Base-by-base conservation (phyloP, 768 basidiomycete species). In the Trametes elegans region DNA sequence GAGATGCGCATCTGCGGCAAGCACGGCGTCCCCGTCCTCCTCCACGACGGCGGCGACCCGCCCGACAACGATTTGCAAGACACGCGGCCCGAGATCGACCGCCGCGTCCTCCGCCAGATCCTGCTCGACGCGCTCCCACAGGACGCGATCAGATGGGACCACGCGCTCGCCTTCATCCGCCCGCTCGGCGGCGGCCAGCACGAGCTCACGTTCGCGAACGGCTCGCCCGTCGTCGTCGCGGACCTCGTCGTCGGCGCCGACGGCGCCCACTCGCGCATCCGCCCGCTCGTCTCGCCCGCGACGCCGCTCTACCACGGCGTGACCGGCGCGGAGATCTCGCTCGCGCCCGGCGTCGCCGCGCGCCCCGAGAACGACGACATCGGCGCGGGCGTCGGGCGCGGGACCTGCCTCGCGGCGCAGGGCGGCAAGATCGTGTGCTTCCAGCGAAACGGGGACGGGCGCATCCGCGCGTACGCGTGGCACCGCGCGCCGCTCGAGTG, bases 141-240 rank as follows among this genome's bases (percentile, higher is more conserved):
- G 26, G 55, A 74, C 19, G 70, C 71, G 11, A 70, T 73, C 35
- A 72, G 73, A 41, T 76, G 77, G n/a, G 66, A 73, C 3, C 76
- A 74, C 70, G 73, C 71, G 11, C 66, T 65, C 52, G 64, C 71
- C 5, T 19, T 58, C 62, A 9, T 58, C 71, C 43, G 55, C 71
- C 26, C 65, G 63, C 40, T 49, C 63, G 31, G 59, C 63, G 8
- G 49, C 48, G 49, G 73, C 72, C 10, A 55, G 42, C 48, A 49
- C 44, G 44, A 61, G 21, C 28, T 62, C 11, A 49, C 49, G 5
- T 55, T 52, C 49, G 13, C 43, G 3, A 52, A 46, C 27, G 49
- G 49, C 28, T 24, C n/a, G n/a, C n/a, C 28, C 14, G 34, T 53
- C 42, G n/a, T 35, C 5, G 35, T 38, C 26, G 42, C 18, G 3